Percentiles rank a stretch among this genome's conserved stretches.
Evolutionary conservation across 169 alveolate genomes (phyloP).

Genomic region (Toxoplasma gondii): DNA sequence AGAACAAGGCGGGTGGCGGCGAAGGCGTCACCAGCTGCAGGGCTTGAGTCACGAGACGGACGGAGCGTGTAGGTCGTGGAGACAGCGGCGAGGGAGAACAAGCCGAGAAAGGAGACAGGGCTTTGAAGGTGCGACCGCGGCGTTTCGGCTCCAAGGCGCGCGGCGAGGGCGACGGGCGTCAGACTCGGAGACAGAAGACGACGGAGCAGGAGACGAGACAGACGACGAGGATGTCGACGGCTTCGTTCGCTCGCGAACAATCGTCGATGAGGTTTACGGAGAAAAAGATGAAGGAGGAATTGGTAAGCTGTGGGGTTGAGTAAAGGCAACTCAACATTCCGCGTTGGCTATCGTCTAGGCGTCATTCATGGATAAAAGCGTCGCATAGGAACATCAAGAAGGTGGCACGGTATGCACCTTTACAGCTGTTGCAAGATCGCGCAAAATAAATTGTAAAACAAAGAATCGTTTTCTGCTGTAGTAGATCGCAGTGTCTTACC

Average conservation of each 20-base stretch:
- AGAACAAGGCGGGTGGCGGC: neutral
- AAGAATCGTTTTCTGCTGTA: no score
- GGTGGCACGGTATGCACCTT: no score
- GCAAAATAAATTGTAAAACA: no score
- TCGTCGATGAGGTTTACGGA: slow-evolving; percentile 38
- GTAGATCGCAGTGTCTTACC: no score
- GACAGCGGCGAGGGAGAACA: neutral
- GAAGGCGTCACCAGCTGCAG: neutral
- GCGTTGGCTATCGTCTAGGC: no score
- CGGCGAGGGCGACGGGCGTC: neutral
- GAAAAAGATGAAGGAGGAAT: neutral
- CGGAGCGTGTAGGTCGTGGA: neutral
- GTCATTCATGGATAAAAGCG: no score
- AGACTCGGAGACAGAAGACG: slow-evolving; percentile 29
- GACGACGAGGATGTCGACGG: slow-evolving; percentile 58
- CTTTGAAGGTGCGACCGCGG: neutral
- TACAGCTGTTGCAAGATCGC: no score
- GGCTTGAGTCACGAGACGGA: neutral
- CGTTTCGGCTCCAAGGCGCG: neutral
- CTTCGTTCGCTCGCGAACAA: slow-evolving; percentile 23
- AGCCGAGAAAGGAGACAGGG: neutral
- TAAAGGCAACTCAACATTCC: no score
- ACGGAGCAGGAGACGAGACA: slow-evolving; percentile 4
- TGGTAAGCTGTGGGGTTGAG: neutral
- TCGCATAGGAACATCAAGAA: no score